Conservation (phyloP, 352 stramenopile genomes). For the Pythium periplocum region DNA sequence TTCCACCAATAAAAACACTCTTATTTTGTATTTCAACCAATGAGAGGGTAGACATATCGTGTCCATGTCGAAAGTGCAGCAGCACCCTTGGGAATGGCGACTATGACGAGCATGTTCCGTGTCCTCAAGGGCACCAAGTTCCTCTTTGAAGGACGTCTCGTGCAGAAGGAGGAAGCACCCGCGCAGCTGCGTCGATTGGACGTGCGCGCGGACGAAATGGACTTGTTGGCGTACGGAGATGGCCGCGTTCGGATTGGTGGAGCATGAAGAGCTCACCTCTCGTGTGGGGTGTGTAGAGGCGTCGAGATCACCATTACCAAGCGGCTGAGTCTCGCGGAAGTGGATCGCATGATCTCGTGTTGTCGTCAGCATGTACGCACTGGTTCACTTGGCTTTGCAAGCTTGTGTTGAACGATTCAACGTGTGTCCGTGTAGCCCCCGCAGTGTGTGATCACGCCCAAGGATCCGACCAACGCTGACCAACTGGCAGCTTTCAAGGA, state of each 20-base stretch:
- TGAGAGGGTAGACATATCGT: no score
- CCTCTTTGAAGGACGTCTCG: constrained; percentile 53
- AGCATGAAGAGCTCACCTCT: background rate
- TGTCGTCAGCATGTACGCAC: constrained; percentile 40
- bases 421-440: constrained; percentile 31
- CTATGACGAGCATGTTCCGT: constrained; percentile 13
- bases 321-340: constrained; percentile 44
- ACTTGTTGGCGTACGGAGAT: constrained; percentile 35
- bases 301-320: constrained; percentile 47
- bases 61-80: background rate
- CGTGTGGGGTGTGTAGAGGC: constrained; percentile 20
- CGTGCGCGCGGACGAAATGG: constrained; percentile 32
- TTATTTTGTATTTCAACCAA: no score
- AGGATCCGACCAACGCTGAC: constrained; percentile 18
- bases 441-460: constrained; percentile 38
- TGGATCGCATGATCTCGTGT: constrained; percentile 52
- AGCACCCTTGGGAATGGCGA: background rate
- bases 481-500: constrained; percentile 29
- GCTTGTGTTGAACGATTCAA: background rate
- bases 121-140: constrained; percentile 67
- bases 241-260: background rate
- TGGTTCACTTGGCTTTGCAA: background rate
- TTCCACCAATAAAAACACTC: constrained; percentile 3
- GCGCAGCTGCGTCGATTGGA: constrained; percentile 12
- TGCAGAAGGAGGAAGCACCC: constrained; percentile 8